These are phyloP conservation scores for Globisporangium acanthophoron DNA, from an alignment of 352 stramenopile species.

Conservation along the genomic window DNA sequence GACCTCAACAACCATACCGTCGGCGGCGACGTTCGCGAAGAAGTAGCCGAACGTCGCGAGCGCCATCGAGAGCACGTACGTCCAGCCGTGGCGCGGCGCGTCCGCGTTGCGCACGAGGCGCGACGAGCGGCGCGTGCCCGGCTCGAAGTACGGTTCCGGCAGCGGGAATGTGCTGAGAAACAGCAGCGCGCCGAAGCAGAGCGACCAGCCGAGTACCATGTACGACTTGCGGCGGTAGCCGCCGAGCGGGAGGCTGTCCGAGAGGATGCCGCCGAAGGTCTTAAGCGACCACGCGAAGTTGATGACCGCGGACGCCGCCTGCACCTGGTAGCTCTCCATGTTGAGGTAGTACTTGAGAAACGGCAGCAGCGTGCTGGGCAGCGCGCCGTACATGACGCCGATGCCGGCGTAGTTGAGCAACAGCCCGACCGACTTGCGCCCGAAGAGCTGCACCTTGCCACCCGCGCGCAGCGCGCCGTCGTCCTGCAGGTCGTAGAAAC, in stretches of 20 bases:
- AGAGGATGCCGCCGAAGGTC: conserved; percentile 47
- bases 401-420: conserved; percentile 69
- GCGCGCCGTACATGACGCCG: conserved; percentile 57
- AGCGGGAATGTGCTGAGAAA: conserved; percentile 24
- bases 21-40: conserved; percentile 77
- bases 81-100: conserved; percentile 29
- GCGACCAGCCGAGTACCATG: conserved; percentile 42
- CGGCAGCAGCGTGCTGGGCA: conserved; percentile 40
- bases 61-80: conserved; percentile 68
- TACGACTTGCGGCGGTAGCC: conserved; percentile 52
- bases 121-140: conserved; percentile 1
- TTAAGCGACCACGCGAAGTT: conserved; percentile 62
- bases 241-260: conserved; percentile 51
- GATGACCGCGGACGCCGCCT: conserved; percentile 25
- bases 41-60: conserved; percentile 83
- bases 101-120: conserved; percentile 32
- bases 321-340: conserved; percentile 56
- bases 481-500: conserved; percentile 56
- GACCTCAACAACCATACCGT: conserved; percentile 76
- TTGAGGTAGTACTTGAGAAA: conserved; percentile 40
- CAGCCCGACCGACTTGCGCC: conserved; percentile 40
- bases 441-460: conserved; percentile 40
- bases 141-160: conserved; percentile 42
- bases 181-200: conserved; percentile 19
- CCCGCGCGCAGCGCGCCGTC: conserved; percentile 60